Base-by-base conservation (phyloP, 768 basidiomycete species). In the Podaxis pistillaris region DNA sequence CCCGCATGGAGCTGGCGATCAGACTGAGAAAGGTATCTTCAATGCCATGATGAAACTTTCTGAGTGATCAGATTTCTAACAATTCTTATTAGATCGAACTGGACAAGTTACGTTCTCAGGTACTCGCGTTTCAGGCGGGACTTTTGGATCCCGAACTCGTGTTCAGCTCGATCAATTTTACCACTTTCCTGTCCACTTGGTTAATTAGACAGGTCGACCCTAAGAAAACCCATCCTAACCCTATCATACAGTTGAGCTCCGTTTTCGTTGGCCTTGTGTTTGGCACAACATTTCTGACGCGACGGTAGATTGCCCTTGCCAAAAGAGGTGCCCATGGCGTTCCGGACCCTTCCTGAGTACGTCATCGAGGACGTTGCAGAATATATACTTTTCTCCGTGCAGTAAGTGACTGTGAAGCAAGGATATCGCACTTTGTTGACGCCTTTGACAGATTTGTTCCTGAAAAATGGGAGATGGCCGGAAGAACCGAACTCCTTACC, bases 161-260 rank as follows among this genome's bases (percentile, higher is more conserved):
- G 44, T 86, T 89, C 70, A 84, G 88, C 61, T 89, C 85, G 24
- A 86, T 94, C 50, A 86, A 85, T 17, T 98, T 96, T 75, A 87
- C 86, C n/a, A 90, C 84, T 67, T 96, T 98, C 75, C 81, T 94
- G 41, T 95, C 95, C 59, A 90, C 91, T 0, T 99, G 96, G 96
- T 78, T 99, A 50, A 90, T 98, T 60, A 86, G 96, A 13, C 85
- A 91, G 64, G 94, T 89, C 33, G 96, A 98, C 65, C 93, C 95
- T 1, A 82, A 76, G 62, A 87, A 87, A 67, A 71, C 77, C 28
- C 93, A 98, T 69, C 97, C 97, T 0, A 82, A 78, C 51, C 83
- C 86, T 4, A 69, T 72, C 13, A 84, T 87, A 46, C 79, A 82
- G 95, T 96, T 60, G 64, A 33, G 91, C 81, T 19, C 15, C 7